Percentiles rank a stretch among this genome's conserved stretches.
Conservation (phyloP, 2,329 filamentous ascomycete genomes). For the Sporothrix brunneoviolacea region DNA sequence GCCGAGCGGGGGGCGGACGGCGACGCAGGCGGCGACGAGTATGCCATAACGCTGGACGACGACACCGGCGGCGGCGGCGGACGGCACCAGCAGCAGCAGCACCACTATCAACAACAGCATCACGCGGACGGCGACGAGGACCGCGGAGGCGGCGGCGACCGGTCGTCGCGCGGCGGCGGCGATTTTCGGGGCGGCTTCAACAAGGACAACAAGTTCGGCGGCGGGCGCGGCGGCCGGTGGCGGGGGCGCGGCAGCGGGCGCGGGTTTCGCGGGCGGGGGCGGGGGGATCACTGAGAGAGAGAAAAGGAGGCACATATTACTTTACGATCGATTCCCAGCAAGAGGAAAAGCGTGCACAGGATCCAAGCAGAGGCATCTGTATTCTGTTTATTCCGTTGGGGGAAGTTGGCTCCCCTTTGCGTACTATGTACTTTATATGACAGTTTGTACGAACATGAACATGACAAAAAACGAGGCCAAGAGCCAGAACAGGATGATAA, state of each 20-base stretch:
- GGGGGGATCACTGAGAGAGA: constrained; percentile 3
- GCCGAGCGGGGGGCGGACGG: constrained; percentile 24
- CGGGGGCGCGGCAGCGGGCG: constrained; percentile 25
- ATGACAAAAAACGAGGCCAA: too few relatives aligned
- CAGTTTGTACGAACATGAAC: too few relatives aligned
- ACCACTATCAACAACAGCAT: constrained; percentile 18
- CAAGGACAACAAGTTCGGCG: constrained; percentile 28
- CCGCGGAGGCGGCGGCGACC: constrained; percentile 15
- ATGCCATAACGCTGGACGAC: neutral
- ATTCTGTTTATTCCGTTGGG: too few relatives aligned
- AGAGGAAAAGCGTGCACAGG: too few relatives aligned
- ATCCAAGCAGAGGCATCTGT: too few relatives aligned
- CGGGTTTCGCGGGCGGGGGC: constrained; percentile 21
- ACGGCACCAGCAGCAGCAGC: neutral
- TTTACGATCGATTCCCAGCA: too few relatives aligned
- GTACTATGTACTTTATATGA: too few relatives aligned
- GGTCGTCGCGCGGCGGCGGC: constrained; percentile 4
- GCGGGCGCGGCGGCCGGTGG: constrained; percentile 28
- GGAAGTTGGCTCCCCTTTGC: too few relatives aligned
- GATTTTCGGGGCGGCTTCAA: constrained; percentile 15
- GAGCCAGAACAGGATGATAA: too few relatives aligned
- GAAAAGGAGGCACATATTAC: neutral
- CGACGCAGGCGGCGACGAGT: constrained; percentile 6
- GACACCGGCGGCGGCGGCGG: neutral
- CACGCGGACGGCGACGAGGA: constrained; percentile 20